These are phyloP conservation scores for Chytriomyces sp. DNA, from an alignment of 192 early-diverging fungal species.

Conservation along the genomic window DNA sequence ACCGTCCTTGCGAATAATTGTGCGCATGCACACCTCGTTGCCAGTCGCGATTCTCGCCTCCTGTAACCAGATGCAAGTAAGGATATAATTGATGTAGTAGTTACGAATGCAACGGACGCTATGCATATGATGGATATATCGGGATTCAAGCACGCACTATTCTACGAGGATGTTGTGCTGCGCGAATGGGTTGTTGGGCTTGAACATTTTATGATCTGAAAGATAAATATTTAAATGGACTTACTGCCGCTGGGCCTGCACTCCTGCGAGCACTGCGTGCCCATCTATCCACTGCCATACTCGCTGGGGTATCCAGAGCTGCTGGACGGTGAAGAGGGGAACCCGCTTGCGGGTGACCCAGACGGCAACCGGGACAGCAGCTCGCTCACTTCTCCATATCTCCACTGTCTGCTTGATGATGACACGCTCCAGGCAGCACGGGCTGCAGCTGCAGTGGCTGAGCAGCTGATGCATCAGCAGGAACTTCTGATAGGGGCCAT, in stretches of 20 bases:
- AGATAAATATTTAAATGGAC: no score
- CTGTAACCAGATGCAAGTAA: no score
- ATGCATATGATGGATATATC: no score
- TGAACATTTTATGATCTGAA: no score
- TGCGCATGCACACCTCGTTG: no score
- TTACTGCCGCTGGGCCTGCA: background rate
- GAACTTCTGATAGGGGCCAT: slow-evolving; percentile 47
- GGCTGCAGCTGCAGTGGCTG: slow-evolving; percentile 21
- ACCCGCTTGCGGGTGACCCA: background rate
- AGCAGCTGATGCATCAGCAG: slow-evolving; percentile 19
- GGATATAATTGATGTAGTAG: no score
- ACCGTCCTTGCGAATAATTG: no score
- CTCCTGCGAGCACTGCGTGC: slow-evolving; percentile 14
- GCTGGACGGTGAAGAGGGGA: background rate
- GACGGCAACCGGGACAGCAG: background rate
- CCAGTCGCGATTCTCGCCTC: no score
- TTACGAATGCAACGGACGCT: no score
- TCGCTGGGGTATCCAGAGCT: background rate
- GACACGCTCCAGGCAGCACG: slow-evolving; percentile 18
- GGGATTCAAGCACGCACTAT: no score
- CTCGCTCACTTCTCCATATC: background rate
- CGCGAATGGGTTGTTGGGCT: no score
- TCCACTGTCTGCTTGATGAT: background rate
- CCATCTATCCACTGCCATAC: slow-evolving; percentile 5
- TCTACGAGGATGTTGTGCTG: no score